These are phyloP conservation scores for Parachaetomium inaequale DNA, from an alignment of 495 filamentous ascomycete species.

Conservation along the genomic window DNA sequence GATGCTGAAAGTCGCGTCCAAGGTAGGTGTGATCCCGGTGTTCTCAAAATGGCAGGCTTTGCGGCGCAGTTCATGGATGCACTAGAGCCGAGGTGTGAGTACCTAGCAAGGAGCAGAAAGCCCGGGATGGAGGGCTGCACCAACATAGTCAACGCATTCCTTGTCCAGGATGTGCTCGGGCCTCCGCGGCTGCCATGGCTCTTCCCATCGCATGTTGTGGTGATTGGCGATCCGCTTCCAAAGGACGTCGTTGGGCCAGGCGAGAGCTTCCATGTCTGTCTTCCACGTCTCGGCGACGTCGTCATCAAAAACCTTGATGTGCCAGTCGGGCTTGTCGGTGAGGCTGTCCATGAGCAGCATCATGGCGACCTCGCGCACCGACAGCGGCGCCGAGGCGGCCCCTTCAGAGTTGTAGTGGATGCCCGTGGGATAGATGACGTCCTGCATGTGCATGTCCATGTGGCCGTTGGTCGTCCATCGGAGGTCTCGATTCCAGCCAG, in stretches of 20 bases:
- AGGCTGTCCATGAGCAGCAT: conserved; percentile 38
- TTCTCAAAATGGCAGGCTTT: conserved; percentile 25
- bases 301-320: conserved; percentile 54
- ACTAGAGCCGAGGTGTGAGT: background rate
- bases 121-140: background rate
- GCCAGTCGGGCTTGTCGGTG: conserved; percentile 49
- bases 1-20: conserved; percentile 25
- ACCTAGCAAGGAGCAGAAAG: background rate
- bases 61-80: conserved; percentile 7
- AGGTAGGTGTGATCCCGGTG: conserved; percentile 33
- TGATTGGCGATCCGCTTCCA: conserved; percentile 5
- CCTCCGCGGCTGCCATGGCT: conserved; percentile 29
- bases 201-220: conserved; percentile 8
- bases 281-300: conserved; percentile 39
- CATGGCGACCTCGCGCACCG: conserved; percentile 40
- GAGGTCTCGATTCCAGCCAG: conserved; percentile 10
- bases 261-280: conserved; percentile 37
- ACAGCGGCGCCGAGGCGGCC: conserved; percentile 16
- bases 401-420: conserved; percentile 14
- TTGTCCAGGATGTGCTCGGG: background rate
- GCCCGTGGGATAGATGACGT: background rate
- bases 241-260: conserved; percentile 30
- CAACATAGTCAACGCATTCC: conserved; percentile 6
- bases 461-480: background rate
- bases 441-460: background rate